phyloP scores from a whole-genome alignment of 2,329 filamentous ascomycete species.

The Aureobasidium zeae region DNA sequence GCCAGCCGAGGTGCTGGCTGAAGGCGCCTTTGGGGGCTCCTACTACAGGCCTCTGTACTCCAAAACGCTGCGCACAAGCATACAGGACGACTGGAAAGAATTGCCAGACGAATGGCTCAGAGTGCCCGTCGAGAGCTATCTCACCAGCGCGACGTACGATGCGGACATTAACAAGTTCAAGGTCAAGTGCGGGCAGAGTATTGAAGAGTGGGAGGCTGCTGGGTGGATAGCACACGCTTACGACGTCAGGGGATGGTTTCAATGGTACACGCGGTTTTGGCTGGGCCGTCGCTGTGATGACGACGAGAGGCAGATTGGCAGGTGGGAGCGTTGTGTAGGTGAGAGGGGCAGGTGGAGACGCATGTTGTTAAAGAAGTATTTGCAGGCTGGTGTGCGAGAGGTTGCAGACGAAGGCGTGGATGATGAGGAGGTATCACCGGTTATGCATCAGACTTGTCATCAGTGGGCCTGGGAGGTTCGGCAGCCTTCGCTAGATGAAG shows the following conservation, averaged over 20 bases:
- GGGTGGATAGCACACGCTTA: slow-evolving; percentile 48
- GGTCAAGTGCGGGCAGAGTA: slow-evolving; percentile 44
- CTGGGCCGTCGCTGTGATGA: slow-evolving; percentile 42
- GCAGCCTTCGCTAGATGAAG: slow-evolving; percentile 42
- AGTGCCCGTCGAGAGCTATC: slow-evolving; percentile 32
- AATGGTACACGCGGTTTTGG: slow-evolving; percentile 49
- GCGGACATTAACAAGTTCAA: slow-evolving; percentile 45
- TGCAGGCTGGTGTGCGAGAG: slow-evolving; percentile 38
- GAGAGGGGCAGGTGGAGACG: slow-evolving; percentile 43
- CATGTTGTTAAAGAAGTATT: slow-evolving; percentile 45
- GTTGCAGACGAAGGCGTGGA: slow-evolving; percentile 39
- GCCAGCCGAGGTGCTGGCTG: slow-evolving; percentile 42
- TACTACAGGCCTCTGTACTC: slow-evolving; percentile 44
- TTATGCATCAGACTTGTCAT: slow-evolving; percentile 49
- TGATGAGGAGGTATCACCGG: slow-evolving; percentile 44
- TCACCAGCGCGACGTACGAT: slow-evolving; percentile 37
- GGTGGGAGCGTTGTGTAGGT: slow-evolving; percentile 47
- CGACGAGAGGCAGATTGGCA: slow-evolving; percentile 42
- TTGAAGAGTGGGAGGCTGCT: slow-evolving; percentile 47
- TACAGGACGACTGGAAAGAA: slow-evolving; percentile 41
- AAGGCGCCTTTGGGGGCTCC: slow-evolving; percentile 45
- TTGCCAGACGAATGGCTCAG: slow-evolving; percentile 38
- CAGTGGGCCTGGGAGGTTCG: slow-evolving; percentile 48
- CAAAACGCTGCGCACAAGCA: slow-evolving; percentile 32
- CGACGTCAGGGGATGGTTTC: slow-evolving; percentile 49